Evolutionary conservation across 1,139 yeast genomes (phyloP).

Genomic region (Pichia sp.): DNA sequence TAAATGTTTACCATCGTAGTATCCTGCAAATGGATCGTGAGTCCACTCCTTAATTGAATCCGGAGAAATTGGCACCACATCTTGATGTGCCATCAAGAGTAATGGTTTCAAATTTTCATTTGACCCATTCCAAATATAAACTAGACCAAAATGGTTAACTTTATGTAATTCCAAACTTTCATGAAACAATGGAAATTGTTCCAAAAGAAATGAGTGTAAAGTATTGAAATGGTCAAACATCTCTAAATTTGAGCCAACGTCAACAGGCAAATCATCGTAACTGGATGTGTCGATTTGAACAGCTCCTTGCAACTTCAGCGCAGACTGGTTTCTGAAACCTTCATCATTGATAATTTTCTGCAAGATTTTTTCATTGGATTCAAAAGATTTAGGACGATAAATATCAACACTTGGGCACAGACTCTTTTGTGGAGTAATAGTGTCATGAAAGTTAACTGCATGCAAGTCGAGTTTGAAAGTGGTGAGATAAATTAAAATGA

Average conservation of each 20-base stretch:
- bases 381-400: constrained; percentile 19
- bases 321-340: constrained; percentile 30
- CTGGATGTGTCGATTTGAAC: constrained; percentile 39
- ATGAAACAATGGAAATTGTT: constrained; percentile 54
- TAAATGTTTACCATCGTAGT: constrained; percentile 32
- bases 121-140: constrained; percentile 59
- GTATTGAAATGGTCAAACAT: constrained; percentile 34
- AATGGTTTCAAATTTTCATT: constrained; percentile 32
- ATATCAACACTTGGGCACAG: constrained; percentile 19
- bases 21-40: constrained; percentile 37
- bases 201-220: constrained; percentile 48
- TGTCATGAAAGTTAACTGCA: too few relatives aligned
- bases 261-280: constrained; percentile 32
- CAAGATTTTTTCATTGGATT: constrained; percentile 11
- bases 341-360: constrained; percentile 24
- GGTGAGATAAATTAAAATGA: too few relatives aligned
- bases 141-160: constrained; percentile 60
- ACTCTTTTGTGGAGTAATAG: too few relatives aligned
- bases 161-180: constrained; percentile 39
- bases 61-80: constrained; percentile 40
- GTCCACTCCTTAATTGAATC: constrained; percentile 36
- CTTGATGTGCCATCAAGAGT: constrained; percentile 40
- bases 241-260: constrained; percentile 28
- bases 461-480: too few relatives aligned
- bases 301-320: constrained; percentile 33